Conservation (phyloP, 306 rosid species). For the Rosa rugosa region DNA sequence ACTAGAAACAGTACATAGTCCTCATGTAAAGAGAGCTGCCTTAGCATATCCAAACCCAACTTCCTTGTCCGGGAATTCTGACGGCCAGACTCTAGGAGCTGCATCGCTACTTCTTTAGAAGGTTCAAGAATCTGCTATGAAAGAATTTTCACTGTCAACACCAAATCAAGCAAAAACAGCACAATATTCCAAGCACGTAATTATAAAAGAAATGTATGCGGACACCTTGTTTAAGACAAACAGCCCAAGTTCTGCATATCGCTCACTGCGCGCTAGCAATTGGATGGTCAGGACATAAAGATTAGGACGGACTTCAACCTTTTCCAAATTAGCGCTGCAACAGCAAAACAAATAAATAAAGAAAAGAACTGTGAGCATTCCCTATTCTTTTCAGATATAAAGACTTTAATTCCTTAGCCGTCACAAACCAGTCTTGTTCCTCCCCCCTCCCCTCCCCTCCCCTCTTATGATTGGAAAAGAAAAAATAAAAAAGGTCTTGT, state of each 20-base stretch:
- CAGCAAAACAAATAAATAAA: slow-evolving; percentile 16
- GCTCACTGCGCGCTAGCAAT: slow-evolving; percentile 73
- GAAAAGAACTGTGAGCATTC: neutral
- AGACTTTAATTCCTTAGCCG: neutral
- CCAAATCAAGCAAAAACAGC: slow-evolving; percentile 25
- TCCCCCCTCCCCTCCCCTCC: neutral
- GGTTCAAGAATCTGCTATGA: slow-evolving; percentile 79
- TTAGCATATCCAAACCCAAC: slow-evolving; percentile 93
- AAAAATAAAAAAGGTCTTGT: neutral
- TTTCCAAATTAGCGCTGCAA: slow-evolving; percentile 75
- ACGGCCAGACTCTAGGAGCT: slow-evolving; percentile 88
- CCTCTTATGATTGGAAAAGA: neutral
- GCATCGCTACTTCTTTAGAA: slow-evolving; percentile 90
- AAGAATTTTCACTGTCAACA: slow-evolving; percentile 25
- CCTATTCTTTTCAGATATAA: neutral
- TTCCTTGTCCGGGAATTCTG: slow-evolving; percentile 70
- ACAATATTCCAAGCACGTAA: neutral
- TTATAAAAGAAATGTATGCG: neutral
- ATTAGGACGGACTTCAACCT: slow-evolving; percentile 70
- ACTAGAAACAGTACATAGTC: slow-evolving; percentile 79
- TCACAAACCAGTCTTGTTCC: neutral
- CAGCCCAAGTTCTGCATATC: slow-evolving; percentile 80
- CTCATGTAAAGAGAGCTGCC: slow-evolving; percentile 85
- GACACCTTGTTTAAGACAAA: slow-evolving; percentile 83
- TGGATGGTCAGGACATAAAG: slow-evolving; percentile 68